These are phyloP conservation scores for Paxillus rubicundulus DNA, from an alignment of 768 basidiomycete genomes.

Conservation along the genomic window DNA sequence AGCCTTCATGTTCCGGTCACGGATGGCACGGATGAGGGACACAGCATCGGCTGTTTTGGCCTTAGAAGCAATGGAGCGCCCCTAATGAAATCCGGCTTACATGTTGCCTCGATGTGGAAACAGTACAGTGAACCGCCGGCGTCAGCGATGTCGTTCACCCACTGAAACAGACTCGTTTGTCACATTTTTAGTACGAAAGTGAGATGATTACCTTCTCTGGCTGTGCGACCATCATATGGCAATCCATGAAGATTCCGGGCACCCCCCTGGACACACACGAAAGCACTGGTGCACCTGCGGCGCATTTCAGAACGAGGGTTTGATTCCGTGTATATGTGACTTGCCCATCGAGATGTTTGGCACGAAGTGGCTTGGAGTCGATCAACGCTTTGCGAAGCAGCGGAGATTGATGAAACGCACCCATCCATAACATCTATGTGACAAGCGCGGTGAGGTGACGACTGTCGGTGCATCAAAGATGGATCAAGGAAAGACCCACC, in stretches of 20 bases:
- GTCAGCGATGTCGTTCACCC: conserved; percentile 94
- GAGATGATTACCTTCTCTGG: conserved; percentile 69
- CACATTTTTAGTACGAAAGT: not conserved
- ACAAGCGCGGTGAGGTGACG: not conserved
- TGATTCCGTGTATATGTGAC: conserved; percentile 18
- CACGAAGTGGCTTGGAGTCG: conserved; percentile 80
- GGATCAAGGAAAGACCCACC: conserved; percentile 42
- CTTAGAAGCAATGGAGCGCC: conserved; percentile 6
- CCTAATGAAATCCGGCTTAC: conserved; percentile 45
- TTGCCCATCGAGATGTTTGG: conserved; percentile 97
- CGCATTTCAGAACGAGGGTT: conserved; percentile 11
- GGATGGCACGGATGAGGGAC: conserved; percentile 77
- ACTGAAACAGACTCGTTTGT: conserved; percentile 46
- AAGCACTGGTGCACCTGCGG: conserved; percentile 80
- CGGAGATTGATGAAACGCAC: conserved; percentile 38
- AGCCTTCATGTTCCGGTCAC: conserved; percentile 83
- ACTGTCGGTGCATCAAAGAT: conserved; percentile 10
- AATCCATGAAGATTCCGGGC: conserved; percentile 98
- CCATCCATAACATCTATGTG: conserved; percentile 97
- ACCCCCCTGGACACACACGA: conserved; percentile 81
- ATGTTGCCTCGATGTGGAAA: conserved; percentile 93
- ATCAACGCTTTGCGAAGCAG: not conserved
- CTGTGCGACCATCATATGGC: conserved; percentile 99
- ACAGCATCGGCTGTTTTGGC: conserved; percentile 57
- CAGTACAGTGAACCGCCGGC: conserved; percentile 95